Conservation (phyloP, 176 grass and related monocot species). For the Oryza meyeriana region DNA sequence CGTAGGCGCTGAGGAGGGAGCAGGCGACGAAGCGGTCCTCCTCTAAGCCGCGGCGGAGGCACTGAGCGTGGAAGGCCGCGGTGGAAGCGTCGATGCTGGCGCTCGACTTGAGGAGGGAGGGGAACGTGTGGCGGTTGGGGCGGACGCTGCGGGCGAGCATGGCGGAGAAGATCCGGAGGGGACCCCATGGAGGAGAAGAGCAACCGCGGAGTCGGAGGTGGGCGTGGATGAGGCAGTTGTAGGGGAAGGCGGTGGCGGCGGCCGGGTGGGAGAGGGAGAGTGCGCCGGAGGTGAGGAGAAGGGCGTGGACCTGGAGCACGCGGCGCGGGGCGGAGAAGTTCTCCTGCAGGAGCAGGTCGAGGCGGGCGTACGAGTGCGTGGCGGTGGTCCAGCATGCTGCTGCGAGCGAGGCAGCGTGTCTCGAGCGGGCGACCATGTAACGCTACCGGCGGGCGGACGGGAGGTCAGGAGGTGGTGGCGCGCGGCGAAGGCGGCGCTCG, state of each 20-base stretch:
- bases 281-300: conserved; percentile 67
- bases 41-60: conserved; percentile 49
- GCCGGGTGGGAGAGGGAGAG: conserved; percentile 27
- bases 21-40: conserved; percentile 60
- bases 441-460: no score
- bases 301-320: conserved; percentile 62
- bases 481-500: no score
- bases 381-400: neutral
- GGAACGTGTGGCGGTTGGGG: conserved; percentile 74
- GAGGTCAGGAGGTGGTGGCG: no score
- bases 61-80: conserved; percentile 49
- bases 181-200: neutral
- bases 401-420: neutral
- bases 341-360: conserved; percentile 41
- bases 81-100: conserved; percentile 3
- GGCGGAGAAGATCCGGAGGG: conserved; percentile 56
- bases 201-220: conserved; percentile 32
- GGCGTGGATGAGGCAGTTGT: conserved; percentile 68
- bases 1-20: conserved; percentile 58
- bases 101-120: conserved; percentile 57
- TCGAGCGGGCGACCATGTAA: neutral
- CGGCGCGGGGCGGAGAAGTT: conserved; percentile 38
- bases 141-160: conserved; percentile 47
- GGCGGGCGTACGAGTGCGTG: conserved; percentile 15
- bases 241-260: conserved; percentile 44